Evolutionary conservation across 805 yeast genomes (phyloP).

Genomic region (Komagataella kurtzmanii): DNA sequence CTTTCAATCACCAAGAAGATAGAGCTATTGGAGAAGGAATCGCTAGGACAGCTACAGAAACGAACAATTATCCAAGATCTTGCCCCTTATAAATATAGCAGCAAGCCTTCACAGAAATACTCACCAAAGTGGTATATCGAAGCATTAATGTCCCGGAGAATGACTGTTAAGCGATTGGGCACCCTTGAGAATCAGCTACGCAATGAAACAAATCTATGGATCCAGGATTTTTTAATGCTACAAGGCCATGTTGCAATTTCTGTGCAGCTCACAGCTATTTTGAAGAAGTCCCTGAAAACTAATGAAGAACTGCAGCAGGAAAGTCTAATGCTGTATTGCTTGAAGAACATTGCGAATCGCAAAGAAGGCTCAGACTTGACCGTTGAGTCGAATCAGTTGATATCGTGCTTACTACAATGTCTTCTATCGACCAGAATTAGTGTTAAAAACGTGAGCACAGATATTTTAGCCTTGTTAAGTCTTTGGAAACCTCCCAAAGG

Average conservation of each 20-base stretch:
- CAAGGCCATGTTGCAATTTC: conserved; percentile 78
- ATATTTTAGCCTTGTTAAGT: conserved; percentile 43
- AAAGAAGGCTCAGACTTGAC: conserved; percentile 49
- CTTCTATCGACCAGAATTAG: conserved; percentile 60
- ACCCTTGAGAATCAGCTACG: conserved; percentile 11
- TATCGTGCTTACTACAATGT: conserved; percentile 58
- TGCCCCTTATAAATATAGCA: not conserved
- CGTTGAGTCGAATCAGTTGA: conserved; percentile 25
- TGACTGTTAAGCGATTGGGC: conserved; percentile 25
- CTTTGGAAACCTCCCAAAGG: conserved; percentile 16
- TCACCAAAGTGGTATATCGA: conserved; percentile 33
- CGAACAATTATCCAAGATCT: not conserved
- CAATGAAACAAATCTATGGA: conserved; percentile 36
- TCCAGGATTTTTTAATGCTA: conserved; percentile 53
- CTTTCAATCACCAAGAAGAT: conserved; percentile 63
- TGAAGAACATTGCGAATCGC: conserved; percentile 59
- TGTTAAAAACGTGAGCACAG: conserved; percentile 72
- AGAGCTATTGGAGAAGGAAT: conserved; percentile 70
- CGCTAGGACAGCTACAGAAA: conserved; percentile 48
- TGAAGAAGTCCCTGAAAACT: conserved; percentile 23
- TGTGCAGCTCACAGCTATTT: conserved; percentile 45
- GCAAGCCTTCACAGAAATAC: conserved; percentile 2
- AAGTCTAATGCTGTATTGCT: conserved; percentile 60
- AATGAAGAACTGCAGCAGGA: conserved; percentile 52
- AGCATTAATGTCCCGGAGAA: conserved; percentile 21